These are phyloP conservation scores for Lasiosphaeria hispida DNA, from an alignment of 495 filamentous ascomycete species.

Conservation along the genomic window DNA sequence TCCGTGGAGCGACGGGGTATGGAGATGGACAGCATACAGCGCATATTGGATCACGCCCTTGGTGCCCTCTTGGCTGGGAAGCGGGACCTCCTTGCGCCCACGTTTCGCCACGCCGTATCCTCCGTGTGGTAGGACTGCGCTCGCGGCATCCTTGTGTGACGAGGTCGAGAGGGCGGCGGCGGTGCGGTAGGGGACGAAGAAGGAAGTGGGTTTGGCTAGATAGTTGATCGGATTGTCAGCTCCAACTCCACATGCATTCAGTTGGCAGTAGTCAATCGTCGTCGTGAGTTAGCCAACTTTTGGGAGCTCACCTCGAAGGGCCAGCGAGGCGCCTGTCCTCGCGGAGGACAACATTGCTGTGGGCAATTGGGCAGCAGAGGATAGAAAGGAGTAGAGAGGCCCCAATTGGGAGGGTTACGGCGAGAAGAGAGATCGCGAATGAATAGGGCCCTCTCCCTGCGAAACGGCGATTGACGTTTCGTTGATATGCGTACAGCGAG, in stretches of 20 bases:
- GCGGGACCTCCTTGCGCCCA: slow-evolving; percentile 67
- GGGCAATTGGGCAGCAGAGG: slow-evolving; percentile 1
- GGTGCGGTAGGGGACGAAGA: slow-evolving; percentile 59
- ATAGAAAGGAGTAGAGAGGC: slow-evolving; percentile 27
- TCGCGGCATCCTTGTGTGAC: slow-evolving; percentile 54
- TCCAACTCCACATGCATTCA: not conserved
- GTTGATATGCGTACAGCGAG: slow-evolving; percentile 23
- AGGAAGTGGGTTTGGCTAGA: slow-evolving; percentile 60
- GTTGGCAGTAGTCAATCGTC: not conserved
- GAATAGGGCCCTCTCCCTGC: slow-evolving; percentile 17
- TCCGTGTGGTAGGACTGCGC: slow-evolving; percentile 41
- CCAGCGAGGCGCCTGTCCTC: slow-evolving; percentile 63
- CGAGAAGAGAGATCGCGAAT: slow-evolving; percentile 7
- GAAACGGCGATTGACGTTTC: slow-evolving; percentile 20
- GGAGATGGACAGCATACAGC: slow-evolving; percentile 58
- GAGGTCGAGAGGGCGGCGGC: slow-evolving; percentile 64
- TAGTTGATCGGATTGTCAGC: slow-evolving; percentile 12
- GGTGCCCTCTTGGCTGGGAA: slow-evolving; percentile 88
- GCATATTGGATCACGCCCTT: slow-evolving; percentile 97
- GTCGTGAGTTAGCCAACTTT: not conserved
- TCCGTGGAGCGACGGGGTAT: not conserved
- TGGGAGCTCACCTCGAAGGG: slow-evolving; percentile 62
- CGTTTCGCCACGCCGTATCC: slow-evolving; percentile 40
- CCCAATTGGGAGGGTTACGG: slow-evolving; percentile 11
- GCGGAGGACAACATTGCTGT: slow-evolving; percentile 60